Base-by-base conservation (phyloP, 208 protist genomes). In the Leishmania aethiopica region DNA sequence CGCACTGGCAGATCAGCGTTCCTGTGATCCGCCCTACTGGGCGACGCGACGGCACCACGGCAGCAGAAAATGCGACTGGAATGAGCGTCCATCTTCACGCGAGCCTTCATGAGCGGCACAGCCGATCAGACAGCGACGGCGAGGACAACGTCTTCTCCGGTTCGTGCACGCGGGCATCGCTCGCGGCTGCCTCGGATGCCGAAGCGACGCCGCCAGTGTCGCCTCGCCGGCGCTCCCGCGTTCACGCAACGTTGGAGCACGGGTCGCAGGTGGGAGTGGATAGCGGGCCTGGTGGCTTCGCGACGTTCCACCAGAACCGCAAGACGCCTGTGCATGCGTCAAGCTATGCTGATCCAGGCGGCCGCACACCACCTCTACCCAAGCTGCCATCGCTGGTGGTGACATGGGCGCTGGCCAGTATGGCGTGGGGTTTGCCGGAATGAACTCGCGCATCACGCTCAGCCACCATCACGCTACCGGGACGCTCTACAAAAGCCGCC, bases 1-100 rank as follows among this genome's bases (percentile, higher is more conserved):
- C 67, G 22, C 83, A 81, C 51, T 81, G 74, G 74, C 73, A 79
- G 42, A 82, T 86, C 51, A 69, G 49, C 55, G 83, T 53, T 2
- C 83, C 77, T 5, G 67, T 79, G 40, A 19, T 75, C 10, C 77
- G 47, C 0, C 59, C 73, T 4, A 19, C 40, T 8, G 69, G 15
- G 15, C 77, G 51, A 47, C 15, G n/a, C 2, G 82, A 82, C 22
- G 71, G 51, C 49, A 22, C 25, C 35, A n/a, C 17, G 22, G 40
- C 37, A 6, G 57, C 37, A 37, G 80, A 77, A 60, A 74, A 62
- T 59, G 75, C 64, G 69, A 60, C 60, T 15, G 78, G 45, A 37
- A 49, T 55, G 35, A 78, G 77, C 66, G 11, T n/a, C 13, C 40
- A 3, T 8, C 19, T 55, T 45, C 37, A 49, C n/a, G 35, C 37